Conservation (phyloP, 1,284 basidiomycete genomes). For the Cryptococcus sp. region DNA sequence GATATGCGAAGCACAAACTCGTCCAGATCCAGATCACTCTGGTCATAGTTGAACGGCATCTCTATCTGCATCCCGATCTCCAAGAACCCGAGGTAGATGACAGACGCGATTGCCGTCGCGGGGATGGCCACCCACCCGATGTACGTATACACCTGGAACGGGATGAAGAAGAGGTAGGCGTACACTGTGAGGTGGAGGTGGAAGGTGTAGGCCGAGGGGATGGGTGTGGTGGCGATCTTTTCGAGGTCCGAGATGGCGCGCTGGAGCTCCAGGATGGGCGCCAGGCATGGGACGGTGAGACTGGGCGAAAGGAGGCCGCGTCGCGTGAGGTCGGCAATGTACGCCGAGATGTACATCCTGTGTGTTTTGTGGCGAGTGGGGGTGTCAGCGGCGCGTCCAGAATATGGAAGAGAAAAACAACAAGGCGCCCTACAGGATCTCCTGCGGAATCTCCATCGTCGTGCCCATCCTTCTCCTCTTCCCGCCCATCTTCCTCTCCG, state of each 20-base stretch:
- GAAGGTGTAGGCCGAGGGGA: slow-evolving; percentile 35
- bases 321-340: slow-evolving; percentile 21
- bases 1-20: slow-evolving; percentile 30
- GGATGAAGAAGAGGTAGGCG: slow-evolving; percentile 33
- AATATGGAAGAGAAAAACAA: no score
- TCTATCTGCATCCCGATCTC: slow-evolving; percentile 36
- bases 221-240: slow-evolving; percentile 34
- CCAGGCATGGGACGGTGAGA: slow-evolving; percentile 21
- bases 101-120: slow-evolving; percentile 25
- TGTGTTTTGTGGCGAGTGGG: background rate
- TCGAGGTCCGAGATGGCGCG: slow-evolving; percentile 34
- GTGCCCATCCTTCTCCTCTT: slow-evolving; percentile 24
- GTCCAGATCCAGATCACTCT: slow-evolving; percentile 36
- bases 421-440: slow-evolving; percentile 23
- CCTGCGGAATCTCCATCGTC: slow-evolving; percentile 32
- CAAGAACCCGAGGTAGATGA: slow-evolving; percentile 34
- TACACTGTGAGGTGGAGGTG: slow-evolving; percentile 35
- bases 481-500: slow-evolving; percentile 28
- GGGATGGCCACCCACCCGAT: slow-evolving; percentile 33
- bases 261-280: slow-evolving; percentile 25
- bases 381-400: slow-evolving; percentile 3
- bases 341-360: slow-evolving; percentile 34
- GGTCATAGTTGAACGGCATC: slow-evolving; percentile 37
- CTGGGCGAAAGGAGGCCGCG: slow-evolving; percentile 19
- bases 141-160: slow-evolving; percentile 31